Base-by-base conservation (phyloP, 805 yeast species). In the Danielia oregonensis region DNA sequence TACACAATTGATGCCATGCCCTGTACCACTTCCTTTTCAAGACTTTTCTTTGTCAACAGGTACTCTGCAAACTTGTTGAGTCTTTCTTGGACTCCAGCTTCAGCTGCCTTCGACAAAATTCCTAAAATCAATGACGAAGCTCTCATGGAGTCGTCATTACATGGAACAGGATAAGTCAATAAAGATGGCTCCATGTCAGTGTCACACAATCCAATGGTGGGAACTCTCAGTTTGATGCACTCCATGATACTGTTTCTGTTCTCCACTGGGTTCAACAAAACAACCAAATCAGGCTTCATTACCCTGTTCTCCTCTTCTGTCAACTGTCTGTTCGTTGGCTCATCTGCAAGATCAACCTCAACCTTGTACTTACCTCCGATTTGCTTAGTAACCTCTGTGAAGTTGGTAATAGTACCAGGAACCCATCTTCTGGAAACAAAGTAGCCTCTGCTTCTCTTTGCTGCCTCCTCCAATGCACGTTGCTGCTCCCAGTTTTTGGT, bases 141-240 rank as follows among this genome's bases (percentile, higher is more conserved):
- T 59, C 98, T 76, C 39, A 78, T 65, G 6, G 95, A 82, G 57
- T 89, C 97, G 58, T 93, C 97, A 57, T 93, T 93, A 43, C 95
- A 95, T 12, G 97, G 97, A 46, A 93, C 85, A 33, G 97, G 95
- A 55, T 93, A 93, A 2, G 96, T 87, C 35, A 91, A 85, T 48
- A 83, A 65, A 11, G 85, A 76, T 6, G 97, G 95, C 55, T 93
- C 96, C 57, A 84, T 79, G 61, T 93, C 91, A 15, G 97, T 89
- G 63, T 93, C 98, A 43, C 93, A 79, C 38, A 93, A 74, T 18
- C 96, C 97, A 49, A 93, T 79, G 0, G 97, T 88, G 39, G 98
- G 98, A 21, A 93, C 76, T 57, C 95, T 76, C 40, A 81, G 70
- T 52, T 78, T 78, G 48, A 78, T 74, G 43, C 97, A 93, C 63